A percentile compares a stretch with the other conserved stretches of the same genome.
phyloP scores from a whole-genome alignment of 495 filamentous ascomycete genomes.

The Cairneyella variabilis region DNA sequence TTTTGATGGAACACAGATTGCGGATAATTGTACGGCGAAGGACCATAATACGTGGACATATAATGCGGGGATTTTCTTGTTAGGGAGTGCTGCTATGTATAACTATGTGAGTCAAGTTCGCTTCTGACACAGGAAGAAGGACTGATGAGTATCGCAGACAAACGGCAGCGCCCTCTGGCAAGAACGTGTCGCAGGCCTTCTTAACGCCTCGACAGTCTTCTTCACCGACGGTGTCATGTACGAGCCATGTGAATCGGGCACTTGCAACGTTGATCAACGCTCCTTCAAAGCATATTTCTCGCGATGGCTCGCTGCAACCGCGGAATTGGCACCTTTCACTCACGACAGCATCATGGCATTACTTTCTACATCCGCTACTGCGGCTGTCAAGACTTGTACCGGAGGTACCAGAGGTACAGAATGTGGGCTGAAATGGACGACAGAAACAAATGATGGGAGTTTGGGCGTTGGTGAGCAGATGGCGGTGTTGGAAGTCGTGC shows the following conservation, averaged over 20 bases:
- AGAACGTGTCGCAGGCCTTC: slow-evolving; percentile 46
- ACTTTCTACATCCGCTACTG: slow-evolving; percentile 57
- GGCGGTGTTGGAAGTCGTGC: slow-evolving; percentile 63
- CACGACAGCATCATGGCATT: slow-evolving; percentile 55
- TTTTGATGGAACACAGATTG: slow-evolving; percentile 53
- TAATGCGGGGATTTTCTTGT: slow-evolving; percentile 63
- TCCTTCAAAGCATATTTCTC: slow-evolving; percentile 88
- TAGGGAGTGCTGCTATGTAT: slow-evolving; percentile 67
- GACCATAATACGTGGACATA: slow-evolving; percentile 60
- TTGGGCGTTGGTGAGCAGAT: slow-evolving; percentile 65
- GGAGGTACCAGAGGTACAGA: slow-evolving; percentile 49
- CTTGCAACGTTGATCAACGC: slow-evolving; percentile 72
- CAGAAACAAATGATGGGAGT: slow-evolving; percentile 49
- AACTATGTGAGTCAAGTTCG: slow-evolving; percentile 49
- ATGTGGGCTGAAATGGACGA: slow-evolving; percentile 72
- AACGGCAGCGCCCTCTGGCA: slow-evolving; percentile 50
- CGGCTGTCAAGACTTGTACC: slow-evolving; percentile 67
- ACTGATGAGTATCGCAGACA: slow-evolving; percentile 42
- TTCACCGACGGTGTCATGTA: slow-evolving; percentile 56
- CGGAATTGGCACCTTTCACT: slow-evolving; percentile 68
- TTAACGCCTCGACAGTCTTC: slow-evolving; percentile 49
- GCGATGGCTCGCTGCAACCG: slow-evolving; percentile 71
- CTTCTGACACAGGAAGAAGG: not conserved
- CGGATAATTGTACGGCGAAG: slow-evolving; percentile 46
- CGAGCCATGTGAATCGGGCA: slow-evolving; percentile 66